Conservation (phyloP, 2,329 filamentous ascomycete genomes). For the Leptographium radiaticola region DNA sequence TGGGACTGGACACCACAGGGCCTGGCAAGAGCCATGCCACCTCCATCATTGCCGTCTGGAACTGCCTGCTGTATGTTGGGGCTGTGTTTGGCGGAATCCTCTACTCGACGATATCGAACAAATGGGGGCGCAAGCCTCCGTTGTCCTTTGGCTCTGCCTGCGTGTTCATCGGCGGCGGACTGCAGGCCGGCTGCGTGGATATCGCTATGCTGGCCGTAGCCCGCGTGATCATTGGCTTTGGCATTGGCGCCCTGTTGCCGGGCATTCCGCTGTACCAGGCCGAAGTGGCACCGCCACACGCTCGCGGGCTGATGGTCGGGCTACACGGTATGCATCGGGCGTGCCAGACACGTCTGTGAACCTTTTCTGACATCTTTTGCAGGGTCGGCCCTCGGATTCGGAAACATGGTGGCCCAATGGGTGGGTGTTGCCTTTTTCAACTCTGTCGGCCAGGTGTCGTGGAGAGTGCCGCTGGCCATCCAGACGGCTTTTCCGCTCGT, state of each 20-base stretch:
- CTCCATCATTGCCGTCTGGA: neutral
- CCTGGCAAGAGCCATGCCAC: neutral
- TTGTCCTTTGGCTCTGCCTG: neutral
- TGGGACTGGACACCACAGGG: too few relatives aligned
- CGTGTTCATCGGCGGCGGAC: neutral
- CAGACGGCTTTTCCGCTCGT: neutral
- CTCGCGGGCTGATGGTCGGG: neutral
- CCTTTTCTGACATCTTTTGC: neutral
- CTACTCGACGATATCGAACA: neutral
- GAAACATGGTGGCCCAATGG: too few relatives aligned
- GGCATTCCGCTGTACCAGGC: neutral
- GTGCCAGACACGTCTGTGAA: too few relatives aligned
- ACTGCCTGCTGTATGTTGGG: neutral
- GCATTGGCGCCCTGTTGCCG: neutral
- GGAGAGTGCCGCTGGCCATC: neutral
- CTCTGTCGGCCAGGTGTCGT: neutral
- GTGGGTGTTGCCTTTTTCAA: neutral
- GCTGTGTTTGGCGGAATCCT: neutral
- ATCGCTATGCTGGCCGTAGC: neutral
- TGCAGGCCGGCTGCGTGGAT: neutral
- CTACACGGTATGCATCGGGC: neutral
- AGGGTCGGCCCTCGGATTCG: neutral
- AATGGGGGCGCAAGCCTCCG: neutral
- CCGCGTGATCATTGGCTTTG: neutral
- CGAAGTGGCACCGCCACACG: neutral